Evolutionary conservation across 2,329 filamentous ascomycete genomes (phyloP), one percentile per base, ranked within the genome.

Genomic region (Fusarium mexicanum): DNA sequence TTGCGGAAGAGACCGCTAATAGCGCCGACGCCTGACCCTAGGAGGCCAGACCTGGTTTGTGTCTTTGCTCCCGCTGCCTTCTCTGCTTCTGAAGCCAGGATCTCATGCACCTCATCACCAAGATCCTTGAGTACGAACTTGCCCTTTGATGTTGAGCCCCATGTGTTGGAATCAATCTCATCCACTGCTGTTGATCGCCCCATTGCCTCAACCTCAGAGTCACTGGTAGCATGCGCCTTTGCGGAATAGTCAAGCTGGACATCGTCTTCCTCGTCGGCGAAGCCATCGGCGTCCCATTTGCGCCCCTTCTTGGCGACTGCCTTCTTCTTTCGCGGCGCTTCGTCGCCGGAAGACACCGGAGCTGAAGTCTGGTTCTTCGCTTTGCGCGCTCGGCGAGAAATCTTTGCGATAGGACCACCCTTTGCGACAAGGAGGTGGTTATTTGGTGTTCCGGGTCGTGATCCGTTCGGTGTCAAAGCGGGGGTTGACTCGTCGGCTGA

Each of bases 41-140:
- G 89, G 20, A 98, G 85, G 2, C 94, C 93, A 22, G 86, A 85
- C 24, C 88, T 85, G 17, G 84, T 74, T 59, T 87, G 87, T 5
- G 86, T 78, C 55, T 88, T 87, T n/a, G 83, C 74, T 4, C 83
- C 80, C 4, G 85, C 82, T 9, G 84, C 81, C 71, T 88, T 89
- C 75, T 91, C 91, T 16, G 89, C 89, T 76, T 94, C 94, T 29
- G 92, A 90, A 40, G 94, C 91, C 50, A 99, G 87, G 64, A 99
- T 98, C 41, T 91, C 92, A 78, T 98, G 92, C 22, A 99, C 94
- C 83, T 99, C 95, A 75, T 98, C 94, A 70, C 95, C 96, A 12
- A 99, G 85, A 79, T 99, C 96, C 79, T 94, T 97, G 73, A 99
- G 86, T 55, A 98, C 92, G 78, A 98, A 99, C 80, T 98, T 94